phyloP scores from a whole-genome alignment of 306 rosid species.

The Acacia acuminata region DNA sequence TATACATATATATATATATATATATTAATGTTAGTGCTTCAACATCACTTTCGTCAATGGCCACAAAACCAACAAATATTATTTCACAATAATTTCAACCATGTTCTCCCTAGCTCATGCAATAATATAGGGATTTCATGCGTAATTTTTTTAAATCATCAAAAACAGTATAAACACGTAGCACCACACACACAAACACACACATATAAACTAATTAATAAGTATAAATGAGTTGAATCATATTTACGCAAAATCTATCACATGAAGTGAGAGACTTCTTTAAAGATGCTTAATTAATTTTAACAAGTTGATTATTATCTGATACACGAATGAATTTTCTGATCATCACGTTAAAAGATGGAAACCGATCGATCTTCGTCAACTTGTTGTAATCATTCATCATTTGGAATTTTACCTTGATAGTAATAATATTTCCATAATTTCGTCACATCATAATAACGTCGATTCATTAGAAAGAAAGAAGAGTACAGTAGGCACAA shows the following conservation, averaged over 20 bases:
- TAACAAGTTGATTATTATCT: too few relatives aligned
- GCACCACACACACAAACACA: neutral
- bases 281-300: too few relatives aligned
- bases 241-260: neutral
- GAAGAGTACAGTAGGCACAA: neutral
- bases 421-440: neutral
- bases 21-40: neutral
- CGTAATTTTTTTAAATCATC: neutral
- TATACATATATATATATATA: neutral
- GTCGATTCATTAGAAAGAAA: neutral
- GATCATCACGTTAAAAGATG: neutral
- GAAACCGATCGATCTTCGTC: neutral
- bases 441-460: neutral
- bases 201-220: neutral
- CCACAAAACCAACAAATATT: neutral
- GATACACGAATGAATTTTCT: neutral
- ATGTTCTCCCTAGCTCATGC: neutral
- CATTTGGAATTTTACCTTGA: neutral
- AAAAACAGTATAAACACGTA: too few relatives aligned
- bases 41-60: neutral
- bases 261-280: neutral
- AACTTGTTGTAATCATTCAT: neutral
- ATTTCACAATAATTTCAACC: neutral
- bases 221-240: neutral
- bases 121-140: neutral